phyloP scores from a whole-genome alignment of 192 early-diverging fungal species.

The Entomortierella parvispora region DNA sequence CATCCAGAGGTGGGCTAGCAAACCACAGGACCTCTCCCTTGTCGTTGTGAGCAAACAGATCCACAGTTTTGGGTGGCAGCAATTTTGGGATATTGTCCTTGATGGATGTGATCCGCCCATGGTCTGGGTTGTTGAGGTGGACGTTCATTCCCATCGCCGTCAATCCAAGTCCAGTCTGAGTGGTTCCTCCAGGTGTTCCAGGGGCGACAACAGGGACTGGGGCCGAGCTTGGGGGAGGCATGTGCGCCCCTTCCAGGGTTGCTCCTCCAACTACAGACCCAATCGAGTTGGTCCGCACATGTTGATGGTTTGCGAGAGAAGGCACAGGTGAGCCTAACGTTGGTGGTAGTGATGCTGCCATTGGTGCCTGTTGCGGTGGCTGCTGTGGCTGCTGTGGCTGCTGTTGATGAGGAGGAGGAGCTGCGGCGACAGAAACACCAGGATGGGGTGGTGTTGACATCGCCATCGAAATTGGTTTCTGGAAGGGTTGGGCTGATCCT shows the following conservation, averaged over 20 bases:
- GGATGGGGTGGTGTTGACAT: too few species aligned
- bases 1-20: constrained; percentile 53
- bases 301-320: constrained; percentile 5
- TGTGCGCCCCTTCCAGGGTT: background rate
- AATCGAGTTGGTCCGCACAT: constrained; percentile 33
- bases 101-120: constrained; percentile 29
- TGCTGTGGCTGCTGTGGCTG: constrained; percentile 5
- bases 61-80: constrained; percentile 19
- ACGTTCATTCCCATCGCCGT: constrained; percentile 20
- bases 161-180: constrained; percentile 14
- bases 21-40: constrained; percentile 55
- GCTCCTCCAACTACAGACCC: constrained; percentile 11
- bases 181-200: too few species aligned
- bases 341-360: constrained; percentile 5
- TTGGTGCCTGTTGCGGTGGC: constrained; percentile 5
- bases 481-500: background rate
- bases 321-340: constrained; percentile 33
- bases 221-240: background rate
- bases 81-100: constrained; percentile 1
- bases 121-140: constrained; percentile 23
- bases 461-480: background rate
- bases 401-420: constrained; percentile 1
- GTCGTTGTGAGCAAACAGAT: constrained; percentile 45
- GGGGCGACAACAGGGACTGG: background rate
- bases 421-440: constrained; percentile 6